Base-by-base conservation (phyloP, 768 basidiomycete species). In the Punctularia strigosozonata region DNA sequence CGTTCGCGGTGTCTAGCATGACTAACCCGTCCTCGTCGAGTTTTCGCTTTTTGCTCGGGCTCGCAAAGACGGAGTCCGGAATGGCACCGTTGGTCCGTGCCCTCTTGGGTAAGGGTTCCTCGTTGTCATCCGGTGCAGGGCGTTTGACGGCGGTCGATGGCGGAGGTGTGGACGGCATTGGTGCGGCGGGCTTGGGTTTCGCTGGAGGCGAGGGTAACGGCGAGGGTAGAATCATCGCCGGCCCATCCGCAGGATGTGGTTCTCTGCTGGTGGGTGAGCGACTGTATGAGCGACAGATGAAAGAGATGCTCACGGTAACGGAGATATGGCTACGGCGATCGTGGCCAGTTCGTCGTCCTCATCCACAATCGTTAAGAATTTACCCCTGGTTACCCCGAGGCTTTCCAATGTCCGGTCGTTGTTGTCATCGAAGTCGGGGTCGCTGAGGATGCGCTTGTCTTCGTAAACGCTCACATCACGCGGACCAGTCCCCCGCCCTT, bases 371-470 rank as follows among this genome's bases (percentile, higher is more conserved):
- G 78, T 77, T 51, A 98, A 52, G 62, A 95, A 94, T 61, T 80
- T 91, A 30, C 92, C 90, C 39, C 80, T 62, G 0, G 71, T 75
- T 23, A 94, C 76, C 34, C 74, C 82, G 39, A 98, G 52, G 47
- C 86, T 85, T 46, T 77, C 83, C 47, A 99, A 55, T 34, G 87
- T 89, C 44, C 81, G 69, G 2, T 73, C 80, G 43, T 73, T 54
- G 50, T 97, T 97, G 50, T 97, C 92, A 33, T 88, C 82, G 70
- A 84, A 94, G 52, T 98, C 94, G 5, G 89, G 88, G 51, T 98
- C 95, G 46, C 77, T 82, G 40, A 99, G 60, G 32, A 99, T 59
- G 31, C 91, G 69, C 49, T 82, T 80, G 34, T 85, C 90, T 57
- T 97, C 88, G 50, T 80, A 87, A 25, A 92, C 81, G 47, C 76